Conservation (phyloP, 1,284 basidiomycete species). For the Schizophyllum commune region DNA sequence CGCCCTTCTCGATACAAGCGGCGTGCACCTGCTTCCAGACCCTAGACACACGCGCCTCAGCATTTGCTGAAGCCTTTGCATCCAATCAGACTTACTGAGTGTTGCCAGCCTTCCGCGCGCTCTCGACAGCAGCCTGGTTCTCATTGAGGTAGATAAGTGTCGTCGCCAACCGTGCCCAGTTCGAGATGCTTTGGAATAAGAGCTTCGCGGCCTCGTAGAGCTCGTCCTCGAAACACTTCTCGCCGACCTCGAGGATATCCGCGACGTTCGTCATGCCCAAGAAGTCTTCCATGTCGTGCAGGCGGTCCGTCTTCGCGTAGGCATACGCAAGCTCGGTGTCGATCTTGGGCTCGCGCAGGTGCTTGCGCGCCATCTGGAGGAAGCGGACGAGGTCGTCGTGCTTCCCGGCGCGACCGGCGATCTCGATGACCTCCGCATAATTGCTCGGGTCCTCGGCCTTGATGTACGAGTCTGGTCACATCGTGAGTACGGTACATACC, state of each 20-base stretch:
- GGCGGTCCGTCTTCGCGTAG: constrained; percentile 93
- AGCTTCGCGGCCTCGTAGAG: constrained; percentile 97
- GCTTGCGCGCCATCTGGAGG: constrained; percentile 99
- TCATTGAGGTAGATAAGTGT: constrained; percentile 98
- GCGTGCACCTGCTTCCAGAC: constrained; percentile 99
- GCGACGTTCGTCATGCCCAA: constrained; percentile 98
- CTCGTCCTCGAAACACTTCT: constrained; percentile 99
- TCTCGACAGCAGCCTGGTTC: constrained; percentile 97
- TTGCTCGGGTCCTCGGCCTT: constrained; percentile 97
- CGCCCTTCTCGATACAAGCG: constrained; percentile 94
- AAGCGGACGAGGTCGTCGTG: constrained; percentile 97
- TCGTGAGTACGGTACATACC: background rate
- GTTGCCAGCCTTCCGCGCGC: constrained; percentile 97
- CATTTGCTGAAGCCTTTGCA: background rate
- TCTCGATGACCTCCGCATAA: constrained; percentile 95
- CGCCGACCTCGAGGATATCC: constrained; percentile 91
- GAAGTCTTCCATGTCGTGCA: constrained; percentile 99
- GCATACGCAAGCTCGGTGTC: constrained; percentile 97
- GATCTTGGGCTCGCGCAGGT: constrained; percentile 93
- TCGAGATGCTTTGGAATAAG: constrained; percentile 94
- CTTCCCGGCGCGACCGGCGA: constrained; percentile 92
- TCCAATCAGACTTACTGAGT: constrained; percentile 66
- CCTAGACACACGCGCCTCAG: constrained; percentile 28
- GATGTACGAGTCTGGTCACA: constrained; percentile 85
- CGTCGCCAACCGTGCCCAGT: constrained; percentile 97